Evolutionary conservation across 257 asterid species (phyloP).

Genomic region (Solanum virginianum): DNA sequence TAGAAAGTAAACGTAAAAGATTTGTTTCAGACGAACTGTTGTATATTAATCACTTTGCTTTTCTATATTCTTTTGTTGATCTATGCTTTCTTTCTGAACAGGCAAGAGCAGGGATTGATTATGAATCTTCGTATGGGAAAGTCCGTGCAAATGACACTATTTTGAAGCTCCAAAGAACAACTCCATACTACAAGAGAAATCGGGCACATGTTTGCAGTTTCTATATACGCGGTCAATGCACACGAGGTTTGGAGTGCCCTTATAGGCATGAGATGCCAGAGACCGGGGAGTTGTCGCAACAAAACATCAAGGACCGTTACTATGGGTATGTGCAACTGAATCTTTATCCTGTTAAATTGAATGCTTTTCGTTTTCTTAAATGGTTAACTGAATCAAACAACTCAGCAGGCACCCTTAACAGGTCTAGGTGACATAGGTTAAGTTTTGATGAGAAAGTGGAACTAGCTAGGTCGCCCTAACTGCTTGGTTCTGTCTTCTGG

Average conservation of each 20-base stretch:
- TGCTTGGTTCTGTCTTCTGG: neutral
- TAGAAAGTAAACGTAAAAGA: neutral
- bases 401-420: neutral
- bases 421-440: neutral
- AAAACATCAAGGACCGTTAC: slow-evolving; percentile 93
- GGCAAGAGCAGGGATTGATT: slow-evolving; percentile 99
- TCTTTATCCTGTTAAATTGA: neutral
- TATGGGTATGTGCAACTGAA: slow-evolving; percentile 55
- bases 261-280: slow-evolving; percentile 99
- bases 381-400: neutral
- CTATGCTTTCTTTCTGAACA: slow-evolving; percentile 7
- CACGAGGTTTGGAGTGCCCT: slow-evolving; percentile 97
- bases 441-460: neutral
- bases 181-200: slow-evolving; percentile 93
- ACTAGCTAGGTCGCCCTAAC: neutral
- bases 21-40: neutral
- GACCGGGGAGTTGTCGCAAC: slow-evolving; percentile 95
- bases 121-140: slow-evolving; percentile 91
- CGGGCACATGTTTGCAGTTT: slow-evolving; percentile 98
- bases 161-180: slow-evolving; percentile 89
- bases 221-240: slow-evolving; percentile 89
- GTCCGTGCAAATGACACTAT: slow-evolving; percentile 84
- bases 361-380: neutral
- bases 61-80: neutral
- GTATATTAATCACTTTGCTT: neutral